Evolutionary conservation across 306 rosid species (phyloP).

Genomic region (Gillenia trifoliata): DNA sequence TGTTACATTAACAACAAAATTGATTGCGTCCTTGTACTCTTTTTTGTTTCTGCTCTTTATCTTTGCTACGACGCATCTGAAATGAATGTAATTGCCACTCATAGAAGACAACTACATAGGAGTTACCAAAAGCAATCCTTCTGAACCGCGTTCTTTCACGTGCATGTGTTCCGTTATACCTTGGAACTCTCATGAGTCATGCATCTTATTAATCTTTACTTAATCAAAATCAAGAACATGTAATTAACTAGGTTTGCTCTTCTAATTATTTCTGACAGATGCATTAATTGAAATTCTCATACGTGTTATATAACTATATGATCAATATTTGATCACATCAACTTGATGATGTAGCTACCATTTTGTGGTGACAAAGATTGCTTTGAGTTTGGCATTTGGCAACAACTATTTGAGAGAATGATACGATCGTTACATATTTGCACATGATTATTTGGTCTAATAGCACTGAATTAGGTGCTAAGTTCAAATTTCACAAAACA

Average conservation of each 20-base stretch:
- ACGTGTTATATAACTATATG: too few species aligned
- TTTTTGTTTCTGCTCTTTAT: neutral
- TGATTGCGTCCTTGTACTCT: neutral
- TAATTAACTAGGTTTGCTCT: neutral
- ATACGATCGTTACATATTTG: neutral
- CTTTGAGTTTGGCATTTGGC: neutral
- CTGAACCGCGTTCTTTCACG: neutral
- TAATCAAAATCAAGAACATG: too few species aligned
- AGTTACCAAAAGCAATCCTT: neutral
- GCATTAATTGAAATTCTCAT: too few species aligned
- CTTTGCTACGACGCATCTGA: neutral
- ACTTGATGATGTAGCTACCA: neutral
- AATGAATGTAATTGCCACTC: neutral
- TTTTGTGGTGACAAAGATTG: neutral
- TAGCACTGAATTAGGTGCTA: neutral
- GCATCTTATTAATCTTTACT: neutral
- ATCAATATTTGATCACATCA: neutral
- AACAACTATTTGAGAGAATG: neutral
- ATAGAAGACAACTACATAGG: neutral
- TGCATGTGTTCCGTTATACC: neutral
- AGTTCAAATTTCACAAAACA: neutral
- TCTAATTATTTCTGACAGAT: neutral
- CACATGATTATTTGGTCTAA: neutral
- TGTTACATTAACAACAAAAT: neutral
- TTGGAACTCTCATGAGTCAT: neutral